These are phyloP conservation scores for Porodaedalea pini DNA, from an alignment of 1,284 basidiomycete genomes.

Conservation along the genomic window DNA sequence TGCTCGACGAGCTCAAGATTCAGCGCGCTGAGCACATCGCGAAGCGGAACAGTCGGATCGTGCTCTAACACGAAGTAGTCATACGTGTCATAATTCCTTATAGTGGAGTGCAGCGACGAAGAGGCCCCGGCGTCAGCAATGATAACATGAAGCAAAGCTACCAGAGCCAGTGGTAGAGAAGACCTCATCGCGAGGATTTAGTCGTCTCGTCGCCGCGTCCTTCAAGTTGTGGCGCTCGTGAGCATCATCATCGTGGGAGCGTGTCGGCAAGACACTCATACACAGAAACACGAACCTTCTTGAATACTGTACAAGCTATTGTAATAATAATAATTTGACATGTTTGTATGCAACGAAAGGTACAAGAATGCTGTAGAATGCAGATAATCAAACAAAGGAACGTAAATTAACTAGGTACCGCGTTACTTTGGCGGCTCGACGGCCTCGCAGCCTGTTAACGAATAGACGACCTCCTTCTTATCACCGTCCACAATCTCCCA, in stretches of 20 bases:
- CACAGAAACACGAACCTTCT: too few relatives aligned
- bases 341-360: too few relatives aligned
- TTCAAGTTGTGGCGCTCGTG: background rate
- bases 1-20: conserved; percentile 86
- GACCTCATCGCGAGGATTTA: background rate
- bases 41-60: conserved; percentile 53
- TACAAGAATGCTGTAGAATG: background rate
- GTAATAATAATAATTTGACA: too few relatives aligned
- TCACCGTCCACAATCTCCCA: conserved; percentile 10
- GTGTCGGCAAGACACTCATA: too few relatives aligned
- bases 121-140: background rate
- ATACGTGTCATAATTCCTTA: conserved; percentile 71
- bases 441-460: conserved; percentile 17
- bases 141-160: conserved; percentile 15
- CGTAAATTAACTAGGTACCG: background rate
- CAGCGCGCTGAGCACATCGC: conserved; percentile 57
- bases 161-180: conserved; percentile 19
- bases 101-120: conserved; percentile 35
- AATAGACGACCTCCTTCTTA: background rate
- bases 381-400: background rate
- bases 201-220: background rate
- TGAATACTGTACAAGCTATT: too few relatives aligned
- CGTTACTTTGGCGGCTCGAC: background rate
- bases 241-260: background rate
- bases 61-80: conserved; percentile 90